Evolutionary conservation across 169 alveolate genomes (phyloP).

Genomic region (Besnoitia besnoiti): DNA sequence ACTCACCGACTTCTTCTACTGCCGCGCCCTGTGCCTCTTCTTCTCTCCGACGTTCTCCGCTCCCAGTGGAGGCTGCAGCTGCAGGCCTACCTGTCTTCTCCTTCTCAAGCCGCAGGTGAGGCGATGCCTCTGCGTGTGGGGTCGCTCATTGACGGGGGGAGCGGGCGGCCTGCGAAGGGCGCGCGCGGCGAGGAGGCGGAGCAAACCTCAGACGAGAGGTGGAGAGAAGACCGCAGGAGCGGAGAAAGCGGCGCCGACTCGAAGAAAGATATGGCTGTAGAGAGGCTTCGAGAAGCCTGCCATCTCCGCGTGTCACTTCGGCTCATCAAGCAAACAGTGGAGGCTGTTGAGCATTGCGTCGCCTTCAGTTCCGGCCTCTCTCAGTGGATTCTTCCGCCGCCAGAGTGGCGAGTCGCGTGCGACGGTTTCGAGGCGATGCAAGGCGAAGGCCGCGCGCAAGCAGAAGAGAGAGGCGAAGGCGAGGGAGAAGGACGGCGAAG

Average conservation of each 20-base stretch:
- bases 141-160: no score
- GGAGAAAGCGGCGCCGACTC: not conserved
- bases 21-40: not conserved
- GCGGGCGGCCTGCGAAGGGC: no score
- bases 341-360: not conserved
- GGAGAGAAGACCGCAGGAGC: not conserved
- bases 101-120: no score
- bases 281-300: not conserved
- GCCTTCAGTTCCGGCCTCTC: not conserved
- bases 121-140: no score
- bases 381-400: not conserved
- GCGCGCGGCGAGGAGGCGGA: no score
- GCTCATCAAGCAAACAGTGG: not conserved
- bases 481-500: not conserved
- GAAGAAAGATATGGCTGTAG: no score
- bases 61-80: not conserved
- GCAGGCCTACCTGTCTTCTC: not conserved
- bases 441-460: not conserved
- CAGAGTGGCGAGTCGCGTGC: not conserved
- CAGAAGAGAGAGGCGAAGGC: not conserved
- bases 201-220: not conserved
- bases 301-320: not conserved
- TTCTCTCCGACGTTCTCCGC: not conserved
- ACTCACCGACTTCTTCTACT: not conserved
- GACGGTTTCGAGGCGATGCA: not conserved